These are phyloP conservation scores for Alternaria triticimaculans DNA, from an alignment of 2,329 filamentous ascomycete species.

Conservation along the genomic window DNA sequence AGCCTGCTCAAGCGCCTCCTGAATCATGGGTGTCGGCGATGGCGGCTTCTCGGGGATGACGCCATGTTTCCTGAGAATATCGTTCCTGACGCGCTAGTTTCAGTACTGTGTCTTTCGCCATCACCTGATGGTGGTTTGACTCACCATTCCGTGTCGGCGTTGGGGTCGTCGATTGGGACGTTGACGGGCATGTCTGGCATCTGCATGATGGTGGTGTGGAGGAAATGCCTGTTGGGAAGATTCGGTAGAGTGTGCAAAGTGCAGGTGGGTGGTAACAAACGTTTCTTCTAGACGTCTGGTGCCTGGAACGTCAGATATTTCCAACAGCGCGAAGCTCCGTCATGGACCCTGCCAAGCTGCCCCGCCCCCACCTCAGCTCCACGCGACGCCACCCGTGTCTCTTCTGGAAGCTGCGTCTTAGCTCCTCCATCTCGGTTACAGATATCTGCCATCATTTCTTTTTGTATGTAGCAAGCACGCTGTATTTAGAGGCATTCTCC, in stretches of 20 bases:
- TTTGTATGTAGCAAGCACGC: background rate
- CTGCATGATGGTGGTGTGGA: constrained; percentile 32
- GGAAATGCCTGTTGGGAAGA: background rate
- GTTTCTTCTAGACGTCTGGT: constrained; percentile 12
- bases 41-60: constrained; percentile 98
- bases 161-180: constrained; percentile 92
- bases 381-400: background rate
- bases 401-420: background rate
- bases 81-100: constrained; percentile 72
- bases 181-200: constrained; percentile 65
- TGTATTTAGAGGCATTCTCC: background rate
- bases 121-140: background rate
- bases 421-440: background rate
- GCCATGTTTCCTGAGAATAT: constrained; percentile 95
- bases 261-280: background rate
- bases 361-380: constrained; percentile 30
- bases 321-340: constrained; percentile 14
- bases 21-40: constrained; percentile 92
- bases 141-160: constrained; percentile 97
- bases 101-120: background rate
- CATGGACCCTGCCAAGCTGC: constrained; percentile 27
- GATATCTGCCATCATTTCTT: background rate
- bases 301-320: constrained; percentile 22
- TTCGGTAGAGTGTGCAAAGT: constrained; percentile 30
- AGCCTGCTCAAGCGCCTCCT: constrained; percentile 89